Evolutionary conservation across 2,329 filamentous ascomycete genomes (phyloP), one percentile per base, ranked within the genome.

Genomic region (Epichloe sp.): DNA sequence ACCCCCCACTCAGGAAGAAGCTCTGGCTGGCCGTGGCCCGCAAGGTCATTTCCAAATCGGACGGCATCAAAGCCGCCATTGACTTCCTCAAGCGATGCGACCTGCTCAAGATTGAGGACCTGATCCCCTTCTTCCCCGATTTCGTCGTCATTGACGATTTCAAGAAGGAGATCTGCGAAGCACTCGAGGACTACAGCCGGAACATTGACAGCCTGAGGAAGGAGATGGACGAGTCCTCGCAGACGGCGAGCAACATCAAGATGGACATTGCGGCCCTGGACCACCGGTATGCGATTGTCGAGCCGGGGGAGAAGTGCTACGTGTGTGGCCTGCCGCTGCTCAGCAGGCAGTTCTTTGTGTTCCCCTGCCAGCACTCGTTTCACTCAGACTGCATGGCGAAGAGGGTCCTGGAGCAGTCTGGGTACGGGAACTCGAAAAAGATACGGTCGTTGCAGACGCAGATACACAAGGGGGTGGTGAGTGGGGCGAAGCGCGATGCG

Each of bases 141-240:
- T 98, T 98, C 63, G 89, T 97, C 23, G 86, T 97, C 48, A 97
- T 98, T 55, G 93, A 98, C 64, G 93, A 97, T 66, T 98, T 98
- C 77, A 96, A 97, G 64, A 90, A 97, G 56, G 93, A 98, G 65
- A 97, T 98, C 38, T 98, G 93, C 69, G 76, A 81, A 0, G 93
- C 94, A 1, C 77, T 98, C 1, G 93, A 98, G 67, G 87, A 94
- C 56, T 98, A 98, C 70, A 86, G 83, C 45, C 85, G 87, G 38
- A 88, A 88, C 58, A 98, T 98, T 58, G 93, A 97, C 61, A 75
- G 74, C 2, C 72, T 98, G 40, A 89, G 90, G 62, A 82, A 84
- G 57, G 91, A 97, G 66, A 98, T 98, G 93, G 93, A 98, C 65
- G 88, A 95, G 63, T 88, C 84, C 4, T 86, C 88, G 10, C 81